Base-by-base conservation (phyloP, 1,284 basidiomycete species). In the Boletus mariae region DNA sequence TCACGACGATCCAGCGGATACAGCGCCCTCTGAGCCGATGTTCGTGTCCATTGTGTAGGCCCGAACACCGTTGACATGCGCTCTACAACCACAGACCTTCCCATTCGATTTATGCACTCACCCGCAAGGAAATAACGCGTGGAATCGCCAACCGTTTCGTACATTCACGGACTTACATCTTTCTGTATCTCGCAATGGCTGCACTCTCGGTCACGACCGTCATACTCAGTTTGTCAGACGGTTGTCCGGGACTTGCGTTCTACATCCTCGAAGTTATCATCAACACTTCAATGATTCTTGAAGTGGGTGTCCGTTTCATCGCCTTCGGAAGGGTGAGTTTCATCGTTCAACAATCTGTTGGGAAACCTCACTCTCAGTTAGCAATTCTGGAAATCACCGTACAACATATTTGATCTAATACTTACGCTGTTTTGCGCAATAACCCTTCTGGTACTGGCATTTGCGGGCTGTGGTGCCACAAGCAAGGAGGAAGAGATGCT, bases 351-450 rank as follows among this genome's bases (percentile, higher is more conserved):
- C 35, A 4, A 34, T 38, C 25, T 31, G 5, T 49, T 26, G 26
- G 35, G 26, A 41, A 51, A 26, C 28, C 54, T 66, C 25, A 59
- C 38, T 34, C 15, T 11, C 13, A 15, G 20, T 15, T 28, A 97
- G 94, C 91, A 94, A 92, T 97, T 97, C 75, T 96, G 94, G 85
- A 88, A 86, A 71, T 94, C 94, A 15, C 83, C 87, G 13, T 93
- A 92, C 73, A 97, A 97, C 69, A 75, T 92, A 38, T 77, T 94
- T 64, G 94, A 97, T 69, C 78, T 96, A 13, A 79, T 89, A 45
- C 78, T 97, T 45, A 95, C 94, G 1, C 59, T 82, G 15, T 91
- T 98, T 71, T 97, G 94, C 67, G 84, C 83, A 8, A 69, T 96
- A 57, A 98, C 94, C 1, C 74, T 98, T 17, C 75, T 95, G 34